These are phyloP conservation scores for Mucor sp. DNA, from an alignment of 371 early-diverging fungal genomes.

Conservation along the genomic window DNA sequence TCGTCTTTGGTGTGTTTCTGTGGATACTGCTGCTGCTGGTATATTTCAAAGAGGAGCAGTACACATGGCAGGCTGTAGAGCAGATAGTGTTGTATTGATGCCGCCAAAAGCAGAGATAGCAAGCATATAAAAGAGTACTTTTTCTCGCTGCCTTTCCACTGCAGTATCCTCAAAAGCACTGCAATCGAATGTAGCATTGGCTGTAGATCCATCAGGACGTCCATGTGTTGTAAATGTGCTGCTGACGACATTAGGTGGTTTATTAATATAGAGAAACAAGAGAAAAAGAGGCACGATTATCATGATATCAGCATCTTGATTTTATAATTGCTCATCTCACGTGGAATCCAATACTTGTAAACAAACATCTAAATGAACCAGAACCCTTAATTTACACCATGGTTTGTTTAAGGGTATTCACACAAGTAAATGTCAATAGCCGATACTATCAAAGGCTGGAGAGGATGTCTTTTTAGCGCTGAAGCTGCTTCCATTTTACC, in stretches of 20 bases:
- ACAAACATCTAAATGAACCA: neutral
- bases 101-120: neutral
- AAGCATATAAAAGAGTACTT: neutral
- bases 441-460: neutral
- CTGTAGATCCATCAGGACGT: neutral
- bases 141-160: conserved; percentile 2
- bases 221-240: neutral
- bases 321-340: neutral
- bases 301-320: neutral
- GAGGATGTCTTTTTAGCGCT: neutral
- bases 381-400: neutral
- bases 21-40: neutral
- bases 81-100: neutral
- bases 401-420: neutral
- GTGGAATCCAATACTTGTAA: neutral
- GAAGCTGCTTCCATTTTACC: neutral
- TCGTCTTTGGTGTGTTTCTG: neutral
- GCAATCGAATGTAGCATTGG: conserved; percentile 1
- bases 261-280: neutral
- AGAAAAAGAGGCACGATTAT: neutral
- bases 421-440: too few species aligned
- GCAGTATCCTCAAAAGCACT: neutral
- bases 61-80: neutral
- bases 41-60: neutral
- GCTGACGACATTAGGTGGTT: neutral